Evolutionary conservation across 2,329 filamentous ascomycete species (phyloP).

Genomic region (Alternaria novae-zelandiae): DNA sequence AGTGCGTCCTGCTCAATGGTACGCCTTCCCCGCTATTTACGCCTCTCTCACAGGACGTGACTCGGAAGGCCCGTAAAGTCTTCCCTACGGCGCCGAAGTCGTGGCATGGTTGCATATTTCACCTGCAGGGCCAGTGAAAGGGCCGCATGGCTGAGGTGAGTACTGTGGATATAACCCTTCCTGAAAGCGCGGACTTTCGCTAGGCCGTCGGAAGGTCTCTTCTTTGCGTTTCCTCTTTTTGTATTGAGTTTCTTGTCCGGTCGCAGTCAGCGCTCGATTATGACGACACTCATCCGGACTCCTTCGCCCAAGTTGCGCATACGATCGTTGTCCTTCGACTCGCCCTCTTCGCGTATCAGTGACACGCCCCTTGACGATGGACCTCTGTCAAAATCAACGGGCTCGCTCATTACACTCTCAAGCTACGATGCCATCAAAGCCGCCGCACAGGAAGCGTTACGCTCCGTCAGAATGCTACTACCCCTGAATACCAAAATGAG

Average conservation of each 20-base stretch:
- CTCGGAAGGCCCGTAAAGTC: not conserved
- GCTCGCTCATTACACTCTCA: constrained; percentile 27
- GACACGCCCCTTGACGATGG: constrained; percentile 42
- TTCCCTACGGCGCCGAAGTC: constrained; percentile 10
- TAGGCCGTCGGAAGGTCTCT: constrained; percentile 17
- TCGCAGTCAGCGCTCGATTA: constrained; percentile 12
- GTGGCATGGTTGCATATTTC: constrained; percentile 33
- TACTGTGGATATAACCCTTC: constrained; percentile 27
- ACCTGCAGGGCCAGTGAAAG: constrained; percentile 39
- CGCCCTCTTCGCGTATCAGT: constrained; percentile 38
- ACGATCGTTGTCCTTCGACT: constrained; percentile 46
- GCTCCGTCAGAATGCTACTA: constrained; percentile 18
- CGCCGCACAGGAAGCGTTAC: constrained; percentile 18
- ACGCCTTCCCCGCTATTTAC: constrained; percentile 27
- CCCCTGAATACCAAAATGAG: constrained; percentile 42
- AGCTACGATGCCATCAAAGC: constrained; percentile 30
- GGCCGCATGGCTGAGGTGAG: constrained; percentile 18
- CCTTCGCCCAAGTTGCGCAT: constrained; percentile 46
- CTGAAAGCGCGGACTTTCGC: not conserved
- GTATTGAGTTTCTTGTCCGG: not conserved
- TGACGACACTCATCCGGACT: constrained; percentile 35
- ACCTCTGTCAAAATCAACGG: constrained; percentile 46
- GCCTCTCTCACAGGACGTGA: constrained; percentile 19
- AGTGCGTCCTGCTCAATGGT: constrained; percentile 19
- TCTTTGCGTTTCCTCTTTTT: not conserved